Evolutionary conservation across 1,139 yeast genomes (phyloP).

Genomic region (Blastobotrys capitulatus): DNA sequence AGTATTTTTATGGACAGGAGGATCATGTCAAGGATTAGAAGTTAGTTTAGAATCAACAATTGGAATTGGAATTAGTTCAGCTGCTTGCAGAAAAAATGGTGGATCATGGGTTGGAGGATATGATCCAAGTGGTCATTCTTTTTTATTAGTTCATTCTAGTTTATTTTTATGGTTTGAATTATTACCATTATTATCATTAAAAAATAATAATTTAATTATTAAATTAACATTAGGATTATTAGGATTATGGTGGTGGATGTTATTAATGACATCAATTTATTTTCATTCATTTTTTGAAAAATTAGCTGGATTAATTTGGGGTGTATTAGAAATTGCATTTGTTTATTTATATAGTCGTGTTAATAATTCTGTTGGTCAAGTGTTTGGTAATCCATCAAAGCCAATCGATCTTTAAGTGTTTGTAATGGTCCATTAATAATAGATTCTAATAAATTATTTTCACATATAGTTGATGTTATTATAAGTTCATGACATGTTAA

Average conservation of each 20-base stretch:
- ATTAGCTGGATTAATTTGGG: conserved; percentile 58
- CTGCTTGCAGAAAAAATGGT: conserved; percentile 52
- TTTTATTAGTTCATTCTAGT: conserved; percentile 67
- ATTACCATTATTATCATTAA: conserved; percentile 29
- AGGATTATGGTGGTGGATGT: conserved; percentile 79
- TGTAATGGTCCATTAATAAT: conserved; percentile 12
- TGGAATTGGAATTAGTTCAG: conserved; percentile 33
- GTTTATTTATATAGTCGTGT: conserved; percentile 37
- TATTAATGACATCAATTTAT: conserved; percentile 73
- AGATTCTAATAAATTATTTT: conserved; percentile 1
- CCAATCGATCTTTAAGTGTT: conserved; percentile 7
- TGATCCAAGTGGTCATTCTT: conserved; percentile 94
- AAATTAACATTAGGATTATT: conserved; percentile 42
- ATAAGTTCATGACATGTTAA: conserved; percentile 15
- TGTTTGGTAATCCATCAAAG: conserved; percentile 12
- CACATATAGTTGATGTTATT: conserved; percentile 12
- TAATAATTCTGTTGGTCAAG: conserved; percentile 5
- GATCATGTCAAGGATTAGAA: conserved; percentile 47
- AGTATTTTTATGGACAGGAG: conserved; percentile 77
- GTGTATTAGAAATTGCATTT: conserved; percentile 43
- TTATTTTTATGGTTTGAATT: conserved; percentile 66
- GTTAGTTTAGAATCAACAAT: conserved; percentile 6
- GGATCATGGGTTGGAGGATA: conserved; percentile 92
- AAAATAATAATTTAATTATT: conserved; percentile 13
- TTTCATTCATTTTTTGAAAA: conserved; percentile 81